These are phyloP conservation scores for Infundibulicybe gibba DNA, from an alignment of 768 basidiomycete species.

Conservation along the genomic window DNA sequence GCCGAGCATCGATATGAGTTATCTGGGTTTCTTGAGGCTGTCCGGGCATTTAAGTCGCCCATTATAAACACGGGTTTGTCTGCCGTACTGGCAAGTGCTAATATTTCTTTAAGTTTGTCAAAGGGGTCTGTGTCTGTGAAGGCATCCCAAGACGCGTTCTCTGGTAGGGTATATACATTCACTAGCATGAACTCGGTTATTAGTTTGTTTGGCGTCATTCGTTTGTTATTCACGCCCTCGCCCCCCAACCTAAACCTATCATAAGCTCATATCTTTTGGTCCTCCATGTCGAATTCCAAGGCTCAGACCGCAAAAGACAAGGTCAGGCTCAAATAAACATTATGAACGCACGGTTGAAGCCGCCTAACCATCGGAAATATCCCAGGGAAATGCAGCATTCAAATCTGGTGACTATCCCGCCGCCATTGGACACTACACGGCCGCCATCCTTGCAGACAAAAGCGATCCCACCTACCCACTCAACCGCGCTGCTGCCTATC, in stretches of 20 bases:
- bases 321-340: constrained; percentile 13
- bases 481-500: constrained; percentile 88
- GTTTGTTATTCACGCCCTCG: too few relatives aligned
- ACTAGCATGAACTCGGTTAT: too few relatives aligned
- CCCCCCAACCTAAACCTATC: too few relatives aligned
- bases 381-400: constrained; percentile 85
- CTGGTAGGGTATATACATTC: too few relatives aligned
- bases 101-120: too few relatives aligned
- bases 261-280: neutral
- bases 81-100: too few relatives aligned
- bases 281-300: constrained; percentile 12
- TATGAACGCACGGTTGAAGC: neutral
- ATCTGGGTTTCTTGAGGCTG: too few relatives aligned
- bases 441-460: constrained; percentile 69
- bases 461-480: constrained; percentile 76
- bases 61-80: neutral
- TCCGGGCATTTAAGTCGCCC: neutral
- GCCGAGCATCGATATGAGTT: too few relatives aligned
- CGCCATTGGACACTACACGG: constrained; percentile 85
- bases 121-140: too few relatives aligned
- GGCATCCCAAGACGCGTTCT: too few relatives aligned
- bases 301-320: constrained; percentile 35
- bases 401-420: constrained; percentile 73
- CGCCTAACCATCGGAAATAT: neutral
- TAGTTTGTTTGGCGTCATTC: too few relatives aligned